Conservation (phyloP, 352 stramenopile species). For the Phytophthora aleatoria region DNA sequence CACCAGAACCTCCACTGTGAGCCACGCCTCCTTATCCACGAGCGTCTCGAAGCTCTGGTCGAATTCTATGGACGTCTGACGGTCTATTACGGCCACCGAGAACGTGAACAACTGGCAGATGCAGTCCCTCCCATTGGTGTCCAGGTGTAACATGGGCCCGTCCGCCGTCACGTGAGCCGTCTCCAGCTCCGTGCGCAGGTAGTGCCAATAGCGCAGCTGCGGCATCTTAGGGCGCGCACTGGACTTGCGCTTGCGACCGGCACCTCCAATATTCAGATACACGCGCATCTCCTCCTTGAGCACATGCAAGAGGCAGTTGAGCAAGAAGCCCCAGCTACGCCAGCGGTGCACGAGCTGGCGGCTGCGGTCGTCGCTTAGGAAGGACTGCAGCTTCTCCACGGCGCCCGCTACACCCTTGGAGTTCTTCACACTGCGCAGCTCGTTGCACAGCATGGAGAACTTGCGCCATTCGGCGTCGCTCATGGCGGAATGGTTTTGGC, state of each 20-base stretch:
- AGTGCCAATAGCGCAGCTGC: conserved; percentile 58
- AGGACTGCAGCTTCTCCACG: conserved; percentile 49
- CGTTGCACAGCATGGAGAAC: conserved; percentile 51
- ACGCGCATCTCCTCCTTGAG: conserved; percentile 53
- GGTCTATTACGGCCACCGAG: conserved; percentile 50
- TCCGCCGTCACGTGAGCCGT: conserved; percentile 52
- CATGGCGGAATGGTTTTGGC: too few relatives aligned
- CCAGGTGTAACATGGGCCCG: conserved; percentile 65
- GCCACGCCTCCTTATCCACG: conserved; percentile 77
- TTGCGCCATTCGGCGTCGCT: conserved; percentile 46
- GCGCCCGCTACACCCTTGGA: conserved; percentile 37
- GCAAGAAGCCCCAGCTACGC: conserved; percentile 68
- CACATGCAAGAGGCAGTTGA: conserved; percentile 52
- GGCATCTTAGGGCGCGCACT: conserved; percentile 42
- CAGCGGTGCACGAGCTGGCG: conserved; percentile 73
- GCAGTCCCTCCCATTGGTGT: conserved; percentile 71
- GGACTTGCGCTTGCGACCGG: conserved; percentile 33
- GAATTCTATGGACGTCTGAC: conserved; percentile 27
- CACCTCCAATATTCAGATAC: conserved; percentile 34
- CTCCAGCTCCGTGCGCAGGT: conserved; percentile 65
- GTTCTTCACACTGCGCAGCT: conserved; percentile 50
- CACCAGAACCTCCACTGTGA: conserved; percentile 58
- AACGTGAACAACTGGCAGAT: conserved; percentile 66
- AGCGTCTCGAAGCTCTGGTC: conserved; percentile 38
- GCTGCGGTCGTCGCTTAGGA: conserved; percentile 52